A percentile compares a stretch with the other conserved stretches of the same genome.
Evolutionary conservation across 1,139 yeast genomes (phyloP).

Genomic region (Hansenula anomala): DNA sequence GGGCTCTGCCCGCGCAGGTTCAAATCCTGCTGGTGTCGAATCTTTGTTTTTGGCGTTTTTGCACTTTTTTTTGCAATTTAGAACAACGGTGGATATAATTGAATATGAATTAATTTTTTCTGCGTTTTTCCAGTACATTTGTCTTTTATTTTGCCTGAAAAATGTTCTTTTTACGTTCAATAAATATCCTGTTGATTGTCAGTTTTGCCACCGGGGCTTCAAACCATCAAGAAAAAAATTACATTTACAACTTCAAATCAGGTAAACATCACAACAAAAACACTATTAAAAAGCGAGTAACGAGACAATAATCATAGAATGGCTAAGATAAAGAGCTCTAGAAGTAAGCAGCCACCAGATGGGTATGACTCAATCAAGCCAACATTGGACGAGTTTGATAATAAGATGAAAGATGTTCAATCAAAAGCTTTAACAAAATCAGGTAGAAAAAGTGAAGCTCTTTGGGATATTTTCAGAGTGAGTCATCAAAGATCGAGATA

Average conservation of each 20-base stretch:
- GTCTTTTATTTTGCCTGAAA: too few relatives aligned
- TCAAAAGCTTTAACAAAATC: constrained; percentile 24
- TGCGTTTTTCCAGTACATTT: too few relatives aligned
- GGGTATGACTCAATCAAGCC: constrained; percentile 73
- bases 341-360: constrained; percentile 58
- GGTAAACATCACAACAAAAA: too few relatives aligned
- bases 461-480: constrained; percentile 71
- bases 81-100: not conserved
- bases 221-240: too few relatives aligned
- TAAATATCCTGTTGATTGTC: too few relatives aligned
- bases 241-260: too few relatives aligned
- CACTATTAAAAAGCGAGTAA: too few relatives aligned
- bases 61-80: not conserved
- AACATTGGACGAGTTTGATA: constrained; percentile 58
- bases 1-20: constrained; percentile 91
- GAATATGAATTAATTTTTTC: too few relatives aligned
- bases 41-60: constrained; percentile 25
- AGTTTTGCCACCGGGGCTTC: too few relatives aligned
- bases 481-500: constrained; percentile 77
- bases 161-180: too few relatives aligned
- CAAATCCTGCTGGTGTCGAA: constrained; percentile 85
- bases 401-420: constrained; percentile 57
- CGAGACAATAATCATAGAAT: too few relatives aligned
- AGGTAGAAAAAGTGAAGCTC: constrained; percentile 43
- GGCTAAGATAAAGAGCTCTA: constrained; percentile 27